Conservation (phyloP, 805 yeast species). For the Lipomyces sp. region DNA sequence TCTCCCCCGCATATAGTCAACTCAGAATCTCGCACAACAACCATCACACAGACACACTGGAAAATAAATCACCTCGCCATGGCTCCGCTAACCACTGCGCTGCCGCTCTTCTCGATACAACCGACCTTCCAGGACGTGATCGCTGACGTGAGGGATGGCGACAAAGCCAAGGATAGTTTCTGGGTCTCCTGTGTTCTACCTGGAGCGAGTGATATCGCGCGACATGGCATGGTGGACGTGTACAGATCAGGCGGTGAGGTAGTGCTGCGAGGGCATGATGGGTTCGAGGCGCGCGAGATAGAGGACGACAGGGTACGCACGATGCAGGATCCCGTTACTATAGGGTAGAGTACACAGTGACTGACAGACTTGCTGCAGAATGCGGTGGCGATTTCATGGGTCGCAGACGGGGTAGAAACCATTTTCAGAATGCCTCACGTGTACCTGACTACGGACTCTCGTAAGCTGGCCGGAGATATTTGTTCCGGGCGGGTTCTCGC, state of each 20-base stretch:
- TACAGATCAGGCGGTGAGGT: slow-evolving; percentile 16
- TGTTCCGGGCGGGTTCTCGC: too few species aligned
- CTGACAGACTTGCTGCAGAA: background rate
- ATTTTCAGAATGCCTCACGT: too few species aligned
- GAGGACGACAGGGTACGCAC: slow-evolving; percentile 3
- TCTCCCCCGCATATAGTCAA: too few species aligned
- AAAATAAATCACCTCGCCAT: too few species aligned
- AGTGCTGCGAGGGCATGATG: slow-evolving; percentile 16
- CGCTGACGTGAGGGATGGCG: slow-evolving; percentile 38
- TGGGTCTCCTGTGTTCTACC: slow-evolving; percentile 41
- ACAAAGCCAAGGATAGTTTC: slow-evolving; percentile 37
- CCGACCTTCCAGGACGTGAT: slow-evolving; percentile 46
- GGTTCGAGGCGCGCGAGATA: slow-evolving; percentile 22
- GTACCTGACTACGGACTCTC: too few species aligned
- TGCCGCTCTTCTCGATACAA: slow-evolving; percentile 42
- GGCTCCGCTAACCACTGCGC: slow-evolving; percentile 14
- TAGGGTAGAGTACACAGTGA: background rate
- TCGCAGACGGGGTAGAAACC: too few species aligned
- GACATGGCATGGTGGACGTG: slow-evolving; percentile 37
- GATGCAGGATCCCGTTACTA: background rate
- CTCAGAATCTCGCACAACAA: too few species aligned
- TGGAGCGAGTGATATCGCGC: slow-evolving; percentile 15
- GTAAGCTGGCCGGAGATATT: too few species aligned
- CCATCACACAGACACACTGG: too few species aligned
- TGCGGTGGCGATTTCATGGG: too few species aligned